Evolutionary conservation across 2,329 filamentous ascomycete genomes (phyloP).

Genomic region (Trichoderma sp.): DNA sequence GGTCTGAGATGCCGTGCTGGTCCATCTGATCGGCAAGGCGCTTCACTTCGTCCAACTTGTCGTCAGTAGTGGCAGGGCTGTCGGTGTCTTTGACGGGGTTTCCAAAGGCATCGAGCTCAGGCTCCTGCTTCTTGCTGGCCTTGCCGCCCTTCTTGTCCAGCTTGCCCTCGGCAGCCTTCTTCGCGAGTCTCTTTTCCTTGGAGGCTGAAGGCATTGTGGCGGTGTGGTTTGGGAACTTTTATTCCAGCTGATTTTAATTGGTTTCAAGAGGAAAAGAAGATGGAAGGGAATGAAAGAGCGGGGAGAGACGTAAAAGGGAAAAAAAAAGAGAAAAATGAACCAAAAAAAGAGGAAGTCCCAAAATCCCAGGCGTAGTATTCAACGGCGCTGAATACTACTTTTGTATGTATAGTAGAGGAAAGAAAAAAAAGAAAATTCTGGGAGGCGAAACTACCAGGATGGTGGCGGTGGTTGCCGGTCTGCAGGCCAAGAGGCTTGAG

Average conservation of each 20-base stretch:
- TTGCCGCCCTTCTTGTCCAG: slow-evolving; percentile 75
- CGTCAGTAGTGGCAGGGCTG: slow-evolving; percentile 68
- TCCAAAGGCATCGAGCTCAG: slow-evolving; percentile 66
- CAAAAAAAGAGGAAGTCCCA: slow-evolving; percentile 31
- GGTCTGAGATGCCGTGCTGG: slow-evolving; percentile 92
- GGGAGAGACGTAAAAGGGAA: neutral
- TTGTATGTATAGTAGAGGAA: slow-evolving; percentile 21
- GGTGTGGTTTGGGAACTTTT: slow-evolving; percentile 30
- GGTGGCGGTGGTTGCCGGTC: slow-evolving; percentile 17
- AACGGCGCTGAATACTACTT: slow-evolving; percentile 27
- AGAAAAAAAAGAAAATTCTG: slow-evolving; percentile 27
- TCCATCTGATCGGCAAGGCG: slow-evolving; percentile 92
- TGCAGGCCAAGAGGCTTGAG: slow-evolving; percentile 13
- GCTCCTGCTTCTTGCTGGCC: slow-evolving; percentile 69
- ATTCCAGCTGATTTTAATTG: neutral
- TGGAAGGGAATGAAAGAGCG: slow-evolving; percentile 1
- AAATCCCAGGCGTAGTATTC: slow-evolving; percentile 23
- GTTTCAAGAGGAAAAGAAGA: slow-evolving; percentile 4
- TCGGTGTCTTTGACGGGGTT: slow-evolving; percentile 58
- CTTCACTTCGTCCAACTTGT: slow-evolving; percentile 80
- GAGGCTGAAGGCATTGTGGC: slow-evolving; percentile 68
- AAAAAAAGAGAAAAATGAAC: slow-evolving; percentile 28
- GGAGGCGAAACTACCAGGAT: slow-evolving; percentile 6
- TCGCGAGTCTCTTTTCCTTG: slow-evolving; percentile 73
- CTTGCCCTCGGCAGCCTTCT: slow-evolving; percentile 73